Conservation (phyloP, 2,329 filamentous ascomycete species). For the Calcarisporium arbuscula region DNA sequence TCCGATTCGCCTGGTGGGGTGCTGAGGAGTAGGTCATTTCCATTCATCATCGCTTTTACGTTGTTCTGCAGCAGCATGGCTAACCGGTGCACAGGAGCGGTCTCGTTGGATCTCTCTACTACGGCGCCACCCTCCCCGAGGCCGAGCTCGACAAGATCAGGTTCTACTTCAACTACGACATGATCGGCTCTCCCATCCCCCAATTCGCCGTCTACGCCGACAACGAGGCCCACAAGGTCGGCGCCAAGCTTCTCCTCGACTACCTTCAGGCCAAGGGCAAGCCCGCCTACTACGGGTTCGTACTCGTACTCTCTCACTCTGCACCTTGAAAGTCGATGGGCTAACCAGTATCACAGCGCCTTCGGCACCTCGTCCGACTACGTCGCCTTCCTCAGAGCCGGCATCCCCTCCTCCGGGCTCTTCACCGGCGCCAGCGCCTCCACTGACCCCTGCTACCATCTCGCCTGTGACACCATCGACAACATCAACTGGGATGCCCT, state of each 20-base stretch:
- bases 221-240: constrained; percentile 29
- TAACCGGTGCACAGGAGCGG: constrained; percentile 23
- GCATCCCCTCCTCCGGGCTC: constrained; percentile 31
- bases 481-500: constrained; percentile 37
- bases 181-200: constrained; percentile 49
- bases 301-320: not conserved
- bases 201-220: constrained; percentile 33
- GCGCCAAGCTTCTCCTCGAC: constrained; percentile 23
- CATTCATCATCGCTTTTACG: no score
- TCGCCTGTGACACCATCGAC: constrained; percentile 30
- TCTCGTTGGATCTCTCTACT: constrained; percentile 37
- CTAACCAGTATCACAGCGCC: constrained; percentile 5
- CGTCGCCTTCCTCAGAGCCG: constrained; percentile 28
- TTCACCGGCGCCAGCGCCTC: constrained; percentile 27
- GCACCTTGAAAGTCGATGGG: no score
- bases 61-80: no score
- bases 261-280: constrained; percentile 22
- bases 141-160: constrained; percentile 47
- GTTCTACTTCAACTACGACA: constrained; percentile 66
- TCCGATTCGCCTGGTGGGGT: constrained; percentile 34
- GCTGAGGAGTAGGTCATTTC: constrained; percentile 28
- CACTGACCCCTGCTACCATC: constrained; percentile 32
- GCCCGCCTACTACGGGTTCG: constrained; percentile 20
- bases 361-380: constrained; percentile 32
- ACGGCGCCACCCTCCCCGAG: constrained; percentile 27